Evolutionary conservation across 495 filamentous ascomycete genomes (phyloP).

Genomic region (Clavariopsis aquatica): DNA sequence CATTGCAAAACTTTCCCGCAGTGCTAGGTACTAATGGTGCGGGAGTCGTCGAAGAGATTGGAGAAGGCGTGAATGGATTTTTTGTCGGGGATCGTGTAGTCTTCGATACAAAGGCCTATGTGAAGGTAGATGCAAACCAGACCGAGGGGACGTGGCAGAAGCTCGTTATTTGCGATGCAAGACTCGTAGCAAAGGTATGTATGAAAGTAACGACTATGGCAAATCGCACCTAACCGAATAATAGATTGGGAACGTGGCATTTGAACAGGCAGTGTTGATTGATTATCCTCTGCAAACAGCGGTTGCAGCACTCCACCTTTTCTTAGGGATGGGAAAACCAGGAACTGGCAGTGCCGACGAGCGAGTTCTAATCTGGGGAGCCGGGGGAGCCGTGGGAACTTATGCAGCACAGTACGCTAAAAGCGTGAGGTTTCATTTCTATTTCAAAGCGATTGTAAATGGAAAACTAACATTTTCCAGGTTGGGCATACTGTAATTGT

Average conservation of each 20-base stretch:
- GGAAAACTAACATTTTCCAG: constrained; percentile 27
- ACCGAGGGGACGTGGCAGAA: constrained; percentile 35
- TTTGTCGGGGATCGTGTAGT: constrained; percentile 35
- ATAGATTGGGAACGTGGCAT: constrained; percentile 29
- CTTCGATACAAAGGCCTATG: constrained; percentile 30
- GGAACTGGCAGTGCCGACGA: constrained; percentile 20
- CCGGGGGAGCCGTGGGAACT: constrained; percentile 31
- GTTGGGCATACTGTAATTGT: constrained; percentile 37
- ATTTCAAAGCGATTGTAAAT: constrained; percentile 4
- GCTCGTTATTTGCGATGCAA: constrained; percentile 21
- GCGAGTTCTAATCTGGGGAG: constrained; percentile 33
- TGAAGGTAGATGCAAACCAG: constrained; percentile 20
- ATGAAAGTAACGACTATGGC: not conserved
- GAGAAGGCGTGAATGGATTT: constrained; percentile 19
- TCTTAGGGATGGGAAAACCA: constrained; percentile 34
- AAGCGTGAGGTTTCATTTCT: constrained; percentile 21
- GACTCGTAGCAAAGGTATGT: constrained; percentile 27
- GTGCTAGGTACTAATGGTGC: constrained; percentile 35
- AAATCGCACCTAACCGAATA: not conserved
- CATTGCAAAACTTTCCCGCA: constrained; percentile 25
- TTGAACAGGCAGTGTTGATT: constrained; percentile 35
- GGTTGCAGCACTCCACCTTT: constrained; percentile 31
- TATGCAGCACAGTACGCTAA: constrained; percentile 36
- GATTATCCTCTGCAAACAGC: constrained; percentile 36
- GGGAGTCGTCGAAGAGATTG: constrained; percentile 27